Base-by-base conservation (phyloP, 805 yeast genomes). In the Wickerhamiella vanderwaltii region DNA sequence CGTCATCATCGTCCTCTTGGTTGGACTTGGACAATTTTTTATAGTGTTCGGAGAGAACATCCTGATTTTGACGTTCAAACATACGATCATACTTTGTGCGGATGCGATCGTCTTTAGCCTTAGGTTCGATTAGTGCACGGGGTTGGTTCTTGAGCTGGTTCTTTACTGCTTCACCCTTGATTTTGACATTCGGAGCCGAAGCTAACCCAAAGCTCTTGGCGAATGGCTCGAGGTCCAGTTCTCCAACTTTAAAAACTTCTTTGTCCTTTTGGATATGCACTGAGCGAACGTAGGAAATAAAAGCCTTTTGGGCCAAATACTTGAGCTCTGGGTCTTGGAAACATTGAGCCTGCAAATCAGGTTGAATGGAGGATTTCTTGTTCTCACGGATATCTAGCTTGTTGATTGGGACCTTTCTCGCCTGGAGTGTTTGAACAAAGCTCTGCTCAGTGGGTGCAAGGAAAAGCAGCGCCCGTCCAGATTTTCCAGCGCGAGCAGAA, bases 11-110 rank as follows among this genome's bases (percentile, higher is more conserved):
- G 0, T 57, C 64, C 15, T 51, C 56, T 18, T 41, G 46, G 39
- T 55, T 57, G 25, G 60, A 62, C 32, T 58, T 56, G 25, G 58
- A 29, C 61, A 91, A 68, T 46, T 76, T 81, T 61, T 77, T 60
- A 57, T 86, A 91, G 58, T 88, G 94, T 52, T 87, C 91, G 37
- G 94, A 79, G 40, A 91, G 67, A 15, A 91, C 93, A 41, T 81
- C 80, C 65, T 91, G 97, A 60, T 91, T 91, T 58, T 82, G 72
- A 59, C 99, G 74, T 59, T 85, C 94, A 62, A 91, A 91, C 94
- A 91, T 87, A 48, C 87, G 74, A 60, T 91, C 98, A 56, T 84
- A 84, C 59, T 82, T 88, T 12, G 96, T 91, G 54, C 86, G 73
- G 1, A 76, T 79, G 12, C 17, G 6, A 3, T 33, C 26, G 49